These are phyloP conservation scores for Astrocystis sublimbata DNA, from an alignment of 495 filamentous ascomycete genomes.

Conservation along the genomic window DNA sequence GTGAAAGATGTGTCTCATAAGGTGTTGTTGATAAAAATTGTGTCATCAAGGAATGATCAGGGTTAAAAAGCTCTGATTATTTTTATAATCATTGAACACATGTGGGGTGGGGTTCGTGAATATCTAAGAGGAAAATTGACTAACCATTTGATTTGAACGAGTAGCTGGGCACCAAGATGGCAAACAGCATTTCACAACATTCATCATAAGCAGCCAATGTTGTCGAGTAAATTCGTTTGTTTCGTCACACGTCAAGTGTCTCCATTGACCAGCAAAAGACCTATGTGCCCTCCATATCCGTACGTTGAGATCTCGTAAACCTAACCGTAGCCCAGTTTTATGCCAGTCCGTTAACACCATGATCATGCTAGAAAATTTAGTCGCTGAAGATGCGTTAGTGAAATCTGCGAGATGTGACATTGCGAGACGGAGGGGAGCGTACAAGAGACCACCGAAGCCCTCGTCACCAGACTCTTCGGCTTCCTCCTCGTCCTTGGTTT, in stretches of 20 bases:
- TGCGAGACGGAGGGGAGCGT: conserved; percentile 31
- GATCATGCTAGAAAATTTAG: conserved; percentile 39
- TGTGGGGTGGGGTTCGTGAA: conserved; percentile 12
- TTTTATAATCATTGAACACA: conserved; percentile 54
- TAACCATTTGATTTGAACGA: conserved; percentile 44
- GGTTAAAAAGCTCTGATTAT: conserved; percentile 59
- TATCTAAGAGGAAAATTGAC: conserved; percentile 23
- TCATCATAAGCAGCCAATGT: conserved; percentile 13
- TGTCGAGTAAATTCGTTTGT: conserved; percentile 7
- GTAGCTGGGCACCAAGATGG: conserved; percentile 7
- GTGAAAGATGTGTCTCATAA: conserved; percentile 50
- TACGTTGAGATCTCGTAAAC: conserved; percentile 39
- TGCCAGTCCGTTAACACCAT: conserved; percentile 38
- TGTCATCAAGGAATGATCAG: conserved; percentile 51
- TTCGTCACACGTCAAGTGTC: conserved; percentile 30
- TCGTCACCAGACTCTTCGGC: conserved; percentile 57
- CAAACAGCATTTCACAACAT: conserved; percentile 26
- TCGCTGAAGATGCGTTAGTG: conserved; percentile 36
- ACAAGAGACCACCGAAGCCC: conserved; percentile 73
- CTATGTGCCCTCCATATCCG: conserved; percentile 42
- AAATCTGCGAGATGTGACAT: conserved; percentile 17
- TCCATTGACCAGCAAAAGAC: conserved; percentile 49
- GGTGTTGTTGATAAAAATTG: conserved; percentile 47
- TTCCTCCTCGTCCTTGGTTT: conserved; percentile 57
- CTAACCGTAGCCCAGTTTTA: conserved; percentile 39